phyloP scores from a whole-genome alignment of 805 yeast species.

The Wickerhamiella siamensis region DNA sequence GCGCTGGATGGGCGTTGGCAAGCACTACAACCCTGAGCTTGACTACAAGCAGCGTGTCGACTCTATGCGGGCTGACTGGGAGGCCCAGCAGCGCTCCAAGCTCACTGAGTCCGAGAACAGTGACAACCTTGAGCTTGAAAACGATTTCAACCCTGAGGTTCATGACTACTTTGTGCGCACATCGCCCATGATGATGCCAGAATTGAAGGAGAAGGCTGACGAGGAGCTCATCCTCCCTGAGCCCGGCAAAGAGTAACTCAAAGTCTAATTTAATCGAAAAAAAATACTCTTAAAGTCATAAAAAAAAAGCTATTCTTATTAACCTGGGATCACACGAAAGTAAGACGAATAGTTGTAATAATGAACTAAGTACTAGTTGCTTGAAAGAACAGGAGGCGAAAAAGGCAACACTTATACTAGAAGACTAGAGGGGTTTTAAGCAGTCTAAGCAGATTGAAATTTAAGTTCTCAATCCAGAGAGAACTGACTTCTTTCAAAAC shows the following conservation, averaged over 20 bases:
- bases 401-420: too few relatives aligned
- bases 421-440: too few relatives aligned
- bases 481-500: too few relatives aligned
- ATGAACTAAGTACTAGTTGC: too few relatives aligned
- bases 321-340: too few relatives aligned
- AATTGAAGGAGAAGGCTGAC: slow-evolving; percentile 14
- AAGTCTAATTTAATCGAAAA: too few relatives aligned
- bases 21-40: slow-evolving; percentile 26
- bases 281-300: too few relatives aligned
- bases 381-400: too few relatives aligned
- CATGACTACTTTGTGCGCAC: slow-evolving; percentile 26
- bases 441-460: too few relatives aligned
- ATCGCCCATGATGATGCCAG: slow-evolving; percentile 23
- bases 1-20: slow-evolving; percentile 23
- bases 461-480: too few relatives aligned
- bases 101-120: slow-evolving; percentile 13
- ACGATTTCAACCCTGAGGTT: slow-evolving; percentile 21
- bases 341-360: too few relatives aligned
- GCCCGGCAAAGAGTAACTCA: slow-evolving; percentile 16
- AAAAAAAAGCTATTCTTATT: too few relatives aligned
- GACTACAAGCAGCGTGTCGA: slow-evolving; percentile 28
- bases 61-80: slow-evolving; percentile 27
- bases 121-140: slow-evolving; percentile 12
- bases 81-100: slow-evolving; percentile 23
- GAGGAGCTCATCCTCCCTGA: slow-evolving; percentile 24